Conservation (phyloP, 2,329 filamentous ascomycete genomes). For the Fusarium begoniae region DNA sequence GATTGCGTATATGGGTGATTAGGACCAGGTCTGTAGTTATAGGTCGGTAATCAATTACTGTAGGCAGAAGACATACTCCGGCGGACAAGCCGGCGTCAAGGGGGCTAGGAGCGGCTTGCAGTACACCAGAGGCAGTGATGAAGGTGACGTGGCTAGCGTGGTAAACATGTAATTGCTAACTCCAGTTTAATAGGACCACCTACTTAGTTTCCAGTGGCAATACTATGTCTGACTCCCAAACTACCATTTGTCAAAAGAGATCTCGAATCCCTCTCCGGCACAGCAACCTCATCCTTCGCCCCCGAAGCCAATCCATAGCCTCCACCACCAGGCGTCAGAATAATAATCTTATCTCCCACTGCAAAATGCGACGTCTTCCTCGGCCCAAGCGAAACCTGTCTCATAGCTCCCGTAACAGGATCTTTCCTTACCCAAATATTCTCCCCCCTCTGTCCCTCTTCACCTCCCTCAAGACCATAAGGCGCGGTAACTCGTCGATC, state of each 20-base stretch:
- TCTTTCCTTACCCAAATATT: slow-evolving; percentile 71
- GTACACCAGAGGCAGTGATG: too few species aligned
- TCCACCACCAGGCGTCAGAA: slow-evolving; percentile 42
- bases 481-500: slow-evolving; percentile 80
- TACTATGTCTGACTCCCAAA: slow-evolving; percentile 30
- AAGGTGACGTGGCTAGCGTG: too few species aligned
- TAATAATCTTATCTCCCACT: slow-evolving; percentile 38
- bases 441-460: slow-evolving; percentile 71
- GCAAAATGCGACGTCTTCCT: slow-evolving; percentile 36
- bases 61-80: too few species aligned
- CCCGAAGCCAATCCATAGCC: slow-evolving; percentile 28
- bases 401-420: slow-evolving; percentile 43
- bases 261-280: slow-evolving; percentile 20
- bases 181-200: not conserved
- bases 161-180: not conserved
- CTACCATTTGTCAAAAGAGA: slow-evolving; percentile 32
- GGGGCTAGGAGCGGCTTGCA: too few species aligned
- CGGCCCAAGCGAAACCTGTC: slow-evolving; percentile 42
- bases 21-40: too few species aligned
- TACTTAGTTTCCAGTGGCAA: slow-evolving; percentile 30
- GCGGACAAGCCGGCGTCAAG: too few species aligned
- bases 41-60: too few species aligned
- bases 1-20: too few species aligned
- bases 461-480: slow-evolving; percentile 78
- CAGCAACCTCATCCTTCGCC: not conserved